A percentile compares a stretch with the other conserved stretches of the same genome.
Evolutionary conservation across 192 early-diverging fungal species (phyloP).

Genomic region (Blastocladiella britannica): DNA sequence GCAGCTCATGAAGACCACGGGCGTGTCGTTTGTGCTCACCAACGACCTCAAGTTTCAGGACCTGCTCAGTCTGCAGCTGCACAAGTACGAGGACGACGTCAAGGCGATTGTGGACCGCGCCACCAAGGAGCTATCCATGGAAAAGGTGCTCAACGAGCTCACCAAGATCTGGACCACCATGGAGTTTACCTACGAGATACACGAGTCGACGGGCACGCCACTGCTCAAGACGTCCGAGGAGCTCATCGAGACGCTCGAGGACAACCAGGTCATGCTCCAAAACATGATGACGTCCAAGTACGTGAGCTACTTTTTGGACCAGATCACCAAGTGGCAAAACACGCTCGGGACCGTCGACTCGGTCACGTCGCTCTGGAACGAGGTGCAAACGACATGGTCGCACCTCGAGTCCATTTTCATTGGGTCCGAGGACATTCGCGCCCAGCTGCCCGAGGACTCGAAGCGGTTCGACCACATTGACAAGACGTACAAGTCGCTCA

Average conservation of each 20-base stretch:
- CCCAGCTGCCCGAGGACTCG: constrained; percentile 82
- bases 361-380: constrained; percentile 97
- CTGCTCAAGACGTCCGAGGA: constrained; percentile 97
- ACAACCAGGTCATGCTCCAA: constrained; percentile 79
- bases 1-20: constrained; percentile 66
- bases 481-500: constrained; percentile 88
- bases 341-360: constrained; percentile 84
- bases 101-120: constrained; percentile 78
- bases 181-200: constrained; percentile 76
- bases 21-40: constrained; percentile 45
- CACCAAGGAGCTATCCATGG: constrained; percentile 97
- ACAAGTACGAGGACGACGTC: constrained; percentile 59
- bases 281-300: constrained; percentile 97
- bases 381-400: constrained; percentile 99
- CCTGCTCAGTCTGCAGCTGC: constrained; percentile 83
- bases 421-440: constrained; percentile 89
- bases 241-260: constrained; percentile 82
- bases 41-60: constrained; percentile 76
- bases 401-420: constrained; percentile 98
- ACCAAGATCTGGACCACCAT: constrained; percentile 83
- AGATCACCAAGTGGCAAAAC: constrained; percentile 84
- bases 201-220: constrained; percentile 80
- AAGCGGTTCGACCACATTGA: constrained; percentile 92
- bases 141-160: constrained; percentile 85
- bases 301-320: constrained; percentile 95